Base-by-base conservation (phyloP, 2,329 filamentous ascomycete species). In the Beauveria sp. region DNA sequence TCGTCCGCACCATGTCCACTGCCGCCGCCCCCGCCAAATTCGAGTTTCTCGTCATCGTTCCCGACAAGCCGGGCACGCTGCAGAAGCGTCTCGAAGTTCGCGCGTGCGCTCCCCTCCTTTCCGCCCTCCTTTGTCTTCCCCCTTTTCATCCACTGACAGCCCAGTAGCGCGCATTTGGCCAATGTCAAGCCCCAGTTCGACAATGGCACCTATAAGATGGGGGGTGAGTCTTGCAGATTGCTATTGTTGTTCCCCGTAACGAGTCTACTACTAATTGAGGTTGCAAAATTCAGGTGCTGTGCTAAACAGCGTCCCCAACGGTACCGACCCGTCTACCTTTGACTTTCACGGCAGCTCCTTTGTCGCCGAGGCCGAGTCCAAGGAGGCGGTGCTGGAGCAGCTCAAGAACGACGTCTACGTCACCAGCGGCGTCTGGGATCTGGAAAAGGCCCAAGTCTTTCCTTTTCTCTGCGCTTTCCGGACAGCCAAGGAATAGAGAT, bases 261-360 rank as follows among this genome's bases (percentile, higher is more conserved):
- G 12, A 8, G 30, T 5, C 34, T 37, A 9, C 4, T 50, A n/a
- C 24, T 10, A 10, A 48, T 34, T 26, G 6, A 37, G 47, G 22
- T 18, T 34, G 37, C 50, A 8, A n/a, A 34, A 34, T 9, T 12
- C n/a, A 86, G 89, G 89, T 47, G 89, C 87, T 24, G 77, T 88
- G 57, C 76, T 93, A 8, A 81, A 88, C 47, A 80, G 84, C 9
- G 79, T 88, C 41, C 87, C 89, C 40, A 78, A 82, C 6, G 83
- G 88, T 62, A 80, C 87, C 26, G 76, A 82, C 56, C 72, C 79
- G 10, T 74, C 76, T 5, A 82, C 80, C 22, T 82, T 84, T 48
- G 85, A 88, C 70, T 91, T 94, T 76, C 84, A 84, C 64, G 91
- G 91, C 47, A 91, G 87, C 71, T 84, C 86, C 20, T 76, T 94